Conservation (phyloP, 306 rosid genomes). For the Castanea mollissima region DNA sequence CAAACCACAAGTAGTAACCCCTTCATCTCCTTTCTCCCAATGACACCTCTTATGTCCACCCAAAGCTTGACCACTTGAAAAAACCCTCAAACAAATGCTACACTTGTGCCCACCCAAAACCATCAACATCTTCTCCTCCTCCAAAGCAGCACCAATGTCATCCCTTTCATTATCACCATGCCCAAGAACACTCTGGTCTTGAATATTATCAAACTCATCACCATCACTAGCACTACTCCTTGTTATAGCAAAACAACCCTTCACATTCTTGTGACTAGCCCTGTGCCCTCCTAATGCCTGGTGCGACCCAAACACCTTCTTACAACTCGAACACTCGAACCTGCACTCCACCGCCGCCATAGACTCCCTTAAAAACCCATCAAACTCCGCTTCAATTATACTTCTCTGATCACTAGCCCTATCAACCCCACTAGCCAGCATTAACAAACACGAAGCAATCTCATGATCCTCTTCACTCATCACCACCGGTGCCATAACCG, state of each 20-base stretch:
- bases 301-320: constrained; percentile 73
- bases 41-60: constrained; percentile 74
- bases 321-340: constrained; percentile 75
- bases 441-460: constrained; percentile 52
- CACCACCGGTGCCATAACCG: not conserved
- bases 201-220: not conserved
- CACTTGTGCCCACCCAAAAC: constrained; percentile 44
- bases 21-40: constrained; percentile 51
- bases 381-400: not conserved
- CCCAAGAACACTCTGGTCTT: too few species aligned
- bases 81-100: constrained; percentile 51
- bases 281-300: constrained; percentile 85
- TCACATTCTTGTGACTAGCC: constrained; percentile 70
- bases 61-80: constrained; percentile 59
- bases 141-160: not conserved
- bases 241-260: constrained; percentile 62
- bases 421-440: constrained; percentile 41
- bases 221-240: constrained; percentile 17
- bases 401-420: not conserved
- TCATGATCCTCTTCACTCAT: constrained; percentile 53
- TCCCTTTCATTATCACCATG: constrained; percentile 2
- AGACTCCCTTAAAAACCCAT: not conserved
- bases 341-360: constrained; percentile 3
- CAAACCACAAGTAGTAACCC: constrained; percentile 1
- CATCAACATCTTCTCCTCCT: constrained; percentile 15